Conservation (phyloP, 2,329 filamentous ascomycete genomes). For the Aspergillus pseudoterreus region DNA sequence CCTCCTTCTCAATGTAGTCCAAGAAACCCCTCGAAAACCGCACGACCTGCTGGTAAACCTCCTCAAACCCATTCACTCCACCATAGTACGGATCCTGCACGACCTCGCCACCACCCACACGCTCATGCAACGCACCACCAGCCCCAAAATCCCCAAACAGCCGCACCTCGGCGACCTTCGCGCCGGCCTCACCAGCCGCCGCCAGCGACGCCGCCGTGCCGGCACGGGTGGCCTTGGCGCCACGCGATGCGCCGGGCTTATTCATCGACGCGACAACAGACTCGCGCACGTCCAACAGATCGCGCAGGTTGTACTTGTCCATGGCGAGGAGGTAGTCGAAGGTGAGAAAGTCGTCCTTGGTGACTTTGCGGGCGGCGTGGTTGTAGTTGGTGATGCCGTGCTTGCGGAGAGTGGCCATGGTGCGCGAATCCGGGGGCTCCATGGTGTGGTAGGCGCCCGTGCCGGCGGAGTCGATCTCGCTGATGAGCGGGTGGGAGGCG, state of each 20-base stretch:
- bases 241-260: conserved; percentile 19
- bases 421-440: conserved; percentile 74
- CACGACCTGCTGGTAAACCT: conserved; percentile 78
- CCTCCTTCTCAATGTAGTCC: conserved; percentile 48
- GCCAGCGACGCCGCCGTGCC: conserved; percentile 34
- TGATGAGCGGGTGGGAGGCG: conserved; percentile 57
- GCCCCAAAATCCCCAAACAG: conserved; percentile 80
- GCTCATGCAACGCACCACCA: conserved; percentile 42
- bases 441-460: conserved; percentile 84
- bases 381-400: conserved; percentile 74
- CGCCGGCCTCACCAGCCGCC: conserved; percentile 26
- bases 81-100: conserved; percentile 92
- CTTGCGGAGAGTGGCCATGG: conserved; percentile 69
- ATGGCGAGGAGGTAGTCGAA: conserved; percentile 97
- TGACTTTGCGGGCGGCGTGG: conserved; percentile 72
- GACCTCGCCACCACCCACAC: conserved; percentile 56
- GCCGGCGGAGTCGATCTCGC: conserved; percentile 78
- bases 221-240: conserved; percentile 32
- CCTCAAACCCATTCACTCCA: conserved; percentile 73
- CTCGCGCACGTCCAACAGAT: conserved; percentile 61
- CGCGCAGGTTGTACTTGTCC: conserved; percentile 76
- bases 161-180: conserved; percentile 57
- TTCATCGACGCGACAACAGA: conserved; percentile 50
- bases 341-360: conserved; percentile 67
- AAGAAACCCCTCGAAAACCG: conserved; percentile 76